A percentile compares a stretch with the other conserved stretches of the same genome.
Conservation (phyloP, 371 early-diverging fungal genomes). For the Mucor irregularis region DNA sequence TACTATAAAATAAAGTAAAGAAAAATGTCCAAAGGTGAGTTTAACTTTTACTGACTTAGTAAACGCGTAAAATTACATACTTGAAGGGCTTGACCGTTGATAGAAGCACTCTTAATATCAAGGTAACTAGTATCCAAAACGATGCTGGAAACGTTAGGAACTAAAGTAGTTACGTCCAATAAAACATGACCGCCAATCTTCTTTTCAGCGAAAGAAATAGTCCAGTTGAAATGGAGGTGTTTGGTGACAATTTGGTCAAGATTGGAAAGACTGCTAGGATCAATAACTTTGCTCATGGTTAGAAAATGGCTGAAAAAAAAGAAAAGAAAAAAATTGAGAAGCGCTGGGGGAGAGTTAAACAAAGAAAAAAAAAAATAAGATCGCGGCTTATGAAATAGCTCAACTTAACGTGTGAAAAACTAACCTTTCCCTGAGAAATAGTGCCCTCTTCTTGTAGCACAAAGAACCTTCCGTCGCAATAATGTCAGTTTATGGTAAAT, state of each 20-base stretch:
- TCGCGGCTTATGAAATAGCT: no score
- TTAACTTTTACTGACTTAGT: neutral
- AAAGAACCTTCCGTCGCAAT: no score
- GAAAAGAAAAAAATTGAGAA: no score
- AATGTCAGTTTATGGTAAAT: no score
- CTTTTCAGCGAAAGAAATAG: slow-evolving; percentile 75
- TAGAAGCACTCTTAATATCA: slow-evolving; percentile 53
- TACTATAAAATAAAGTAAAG: slow-evolving; percentile 54
- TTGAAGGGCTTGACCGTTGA: slow-evolving; percentile 42
- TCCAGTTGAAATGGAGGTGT: slow-evolving; percentile 77
- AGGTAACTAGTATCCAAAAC: slow-evolving; percentile 80
- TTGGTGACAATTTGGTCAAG: slow-evolving; percentile 67
- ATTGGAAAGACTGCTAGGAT: slow-evolving; percentile 89
- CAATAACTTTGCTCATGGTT: slow-evolving; percentile 41
- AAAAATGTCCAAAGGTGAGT: neutral
- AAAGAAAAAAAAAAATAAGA: no score
- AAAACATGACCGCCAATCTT: slow-evolving; percentile 69
- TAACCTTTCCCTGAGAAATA: no score
- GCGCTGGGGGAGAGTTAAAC: no score
- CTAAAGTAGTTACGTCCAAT: slow-evolving; percentile 55
- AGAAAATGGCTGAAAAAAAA: no score
- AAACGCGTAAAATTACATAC: slow-evolving; percentile 27
- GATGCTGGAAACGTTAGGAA: slow-evolving; percentile 57
- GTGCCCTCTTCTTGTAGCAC: no score
- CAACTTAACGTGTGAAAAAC: no score